Conservation (phyloP, 441 rosid species). For the Gossypium laxum region DNA sequence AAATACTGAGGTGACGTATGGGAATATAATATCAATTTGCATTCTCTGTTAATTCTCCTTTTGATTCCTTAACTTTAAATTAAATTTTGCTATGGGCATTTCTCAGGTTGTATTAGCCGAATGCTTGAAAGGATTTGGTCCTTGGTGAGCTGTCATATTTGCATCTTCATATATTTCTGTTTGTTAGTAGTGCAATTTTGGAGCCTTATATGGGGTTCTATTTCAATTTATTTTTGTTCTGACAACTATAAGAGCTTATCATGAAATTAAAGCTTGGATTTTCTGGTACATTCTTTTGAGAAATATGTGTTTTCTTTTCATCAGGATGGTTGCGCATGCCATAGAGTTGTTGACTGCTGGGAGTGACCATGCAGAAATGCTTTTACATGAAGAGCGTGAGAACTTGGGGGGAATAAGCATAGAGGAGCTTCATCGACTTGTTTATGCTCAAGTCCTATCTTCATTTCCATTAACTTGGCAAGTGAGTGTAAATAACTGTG, state of each 20-base stretch:
- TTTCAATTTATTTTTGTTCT: neutral
- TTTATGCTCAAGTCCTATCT: constrained; percentile 85
- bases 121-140: constrained; percentile 81
- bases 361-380: constrained; percentile 57
- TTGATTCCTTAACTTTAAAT: neutral
- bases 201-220: neutral
- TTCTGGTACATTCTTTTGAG: neutral
- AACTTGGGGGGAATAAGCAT: constrained; percentile 65
- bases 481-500: constrained; percentile 31
- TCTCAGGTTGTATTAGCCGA: constrained; percentile 81
- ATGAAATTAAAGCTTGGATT: constrained; percentile 1
- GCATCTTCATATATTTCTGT: neutral
- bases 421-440: constrained; percentile 81
- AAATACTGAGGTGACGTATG: constrained; percentile 60
- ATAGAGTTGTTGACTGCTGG: constrained; percentile 75
- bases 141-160: constrained; percentile 54
- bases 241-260: neutral
- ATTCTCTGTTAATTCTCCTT: neutral
- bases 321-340: constrained; percentile 89
- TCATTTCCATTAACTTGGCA: constrained; percentile 93
- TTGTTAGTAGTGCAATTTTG: neutral
- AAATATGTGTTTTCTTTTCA: constrained; percentile 15
- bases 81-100: constrained; percentile 13
- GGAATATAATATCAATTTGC: neutral
- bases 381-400: constrained; percentile 61